Percentiles rank a stretch among this genome's conserved stretches.
phyloP scores from a whole-genome alignment of 805 yeast genomes.

The Cyberlindnera maritima region DNA sequence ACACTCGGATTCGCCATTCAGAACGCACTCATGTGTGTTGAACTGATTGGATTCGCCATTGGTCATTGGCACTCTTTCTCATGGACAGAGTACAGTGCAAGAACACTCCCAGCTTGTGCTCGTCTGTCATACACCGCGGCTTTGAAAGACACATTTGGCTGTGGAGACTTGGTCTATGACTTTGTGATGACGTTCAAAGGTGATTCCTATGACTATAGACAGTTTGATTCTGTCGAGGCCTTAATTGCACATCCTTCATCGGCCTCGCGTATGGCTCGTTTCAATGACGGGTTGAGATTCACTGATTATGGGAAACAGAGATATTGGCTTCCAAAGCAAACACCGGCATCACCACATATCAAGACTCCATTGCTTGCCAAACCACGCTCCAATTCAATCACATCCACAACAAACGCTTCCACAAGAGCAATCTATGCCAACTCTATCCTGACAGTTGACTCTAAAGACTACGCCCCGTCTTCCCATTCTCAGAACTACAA shows the following conservation, averaged over 20 bases:
- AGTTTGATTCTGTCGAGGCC: conserved; percentile 79
- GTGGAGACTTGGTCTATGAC: conserved; percentile 77
- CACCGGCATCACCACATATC: conserved; percentile 8
- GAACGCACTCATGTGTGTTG: conserved; percentile 77
- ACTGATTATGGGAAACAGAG: conserved; percentile 73
- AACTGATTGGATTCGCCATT: conserved; percentile 79
- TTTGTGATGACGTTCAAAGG: conserved; percentile 68
- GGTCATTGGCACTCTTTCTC: conserved; percentile 90
- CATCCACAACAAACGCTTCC: conserved; percentile 24
- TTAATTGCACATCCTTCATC: conserved; percentile 67
- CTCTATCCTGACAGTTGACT: conserved; percentile 21
- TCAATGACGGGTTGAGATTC: conserved; percentile 82
- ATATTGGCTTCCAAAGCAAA: conserved; percentile 56
- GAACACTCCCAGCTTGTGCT: conserved; percentile 63
- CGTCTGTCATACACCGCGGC: conserved; percentile 63
- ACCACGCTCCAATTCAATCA: conserved; percentile 20
- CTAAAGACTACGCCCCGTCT: conserved; percentile 14
- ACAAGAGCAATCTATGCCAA: conserved; percentile 26
- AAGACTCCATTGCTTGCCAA: conserved; percentile 19
- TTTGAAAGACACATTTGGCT: conserved; percentile 69
- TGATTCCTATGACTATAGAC: conserved; percentile 71
- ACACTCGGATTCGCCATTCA: conserved; percentile 60
- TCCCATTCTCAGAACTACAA: conserved; percentile 8
- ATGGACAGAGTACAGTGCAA: conserved; percentile 63
- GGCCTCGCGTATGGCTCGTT: conserved; percentile 58